Evolutionary conservation across 2,329 filamentous ascomycete species (phyloP).

Genomic region (Venturia oleaginea): DNA sequence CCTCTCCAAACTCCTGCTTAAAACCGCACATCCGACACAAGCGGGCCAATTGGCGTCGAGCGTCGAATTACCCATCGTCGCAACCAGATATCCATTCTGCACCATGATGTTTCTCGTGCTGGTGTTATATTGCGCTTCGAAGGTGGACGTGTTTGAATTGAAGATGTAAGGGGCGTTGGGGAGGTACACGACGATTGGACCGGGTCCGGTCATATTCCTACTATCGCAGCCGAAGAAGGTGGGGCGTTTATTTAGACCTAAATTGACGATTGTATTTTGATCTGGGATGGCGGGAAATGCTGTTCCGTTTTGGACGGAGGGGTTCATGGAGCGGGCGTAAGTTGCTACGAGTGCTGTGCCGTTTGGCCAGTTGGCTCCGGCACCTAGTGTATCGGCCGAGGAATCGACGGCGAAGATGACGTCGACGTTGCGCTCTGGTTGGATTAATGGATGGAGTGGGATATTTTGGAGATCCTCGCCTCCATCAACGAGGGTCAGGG

Average conservation of each 20-base stretch:
- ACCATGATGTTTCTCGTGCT: conserved; percentile 70
- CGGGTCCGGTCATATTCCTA: conserved; percentile 48
- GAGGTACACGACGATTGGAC: conserved; percentile 76
- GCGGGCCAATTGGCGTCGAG: conserved; percentile 65
- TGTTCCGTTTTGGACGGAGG: conserved; percentile 54
- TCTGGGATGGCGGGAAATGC: conserved; percentile 65
- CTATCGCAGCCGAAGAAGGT: conserved; percentile 74
- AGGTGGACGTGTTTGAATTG: conserved; percentile 72
- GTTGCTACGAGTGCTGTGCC: conserved; percentile 66
- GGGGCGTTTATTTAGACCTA: conserved; percentile 63
- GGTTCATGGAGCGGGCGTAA: conserved; percentile 55
- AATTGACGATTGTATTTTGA: conserved; percentile 67
- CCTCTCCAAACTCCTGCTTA: conserved; percentile 65
- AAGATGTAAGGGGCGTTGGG: conserved; percentile 75
- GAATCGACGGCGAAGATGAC: conserved; percentile 75
- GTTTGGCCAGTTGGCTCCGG: conserved; percentile 57
- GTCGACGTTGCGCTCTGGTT: conserved; percentile 62
- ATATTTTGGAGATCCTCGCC: conserved; percentile 73
- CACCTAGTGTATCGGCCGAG: conserved; percentile 56
- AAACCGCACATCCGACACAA: conserved; percentile 81
- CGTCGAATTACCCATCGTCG: conserved; percentile 74
- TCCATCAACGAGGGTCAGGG: conserved; percentile 67
- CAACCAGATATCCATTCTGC: conserved; percentile 74
- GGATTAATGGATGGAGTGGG: conserved; percentile 67
- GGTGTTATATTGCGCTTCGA: conserved; percentile 54